Evolutionary conservation across 176 grass and related monocot species (phyloP), one percentile per base, ranked within the genome.

Genomic region (Phragmites australis): DNA sequence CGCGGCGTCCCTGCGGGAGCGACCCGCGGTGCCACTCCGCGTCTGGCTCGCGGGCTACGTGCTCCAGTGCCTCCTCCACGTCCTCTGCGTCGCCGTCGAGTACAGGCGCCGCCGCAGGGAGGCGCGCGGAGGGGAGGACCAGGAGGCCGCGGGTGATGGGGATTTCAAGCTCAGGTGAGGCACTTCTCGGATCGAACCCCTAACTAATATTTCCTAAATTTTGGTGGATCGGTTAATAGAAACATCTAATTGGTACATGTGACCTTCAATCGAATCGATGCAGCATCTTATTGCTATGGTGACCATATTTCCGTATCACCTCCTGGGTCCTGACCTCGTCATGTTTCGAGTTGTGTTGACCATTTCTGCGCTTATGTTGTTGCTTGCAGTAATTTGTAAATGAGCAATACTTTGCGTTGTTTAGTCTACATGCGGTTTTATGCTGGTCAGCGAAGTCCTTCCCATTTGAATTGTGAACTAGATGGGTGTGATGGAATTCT

Each of bases 21-120:
- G 9, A 1, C 91, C 91, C 41, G 21, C 85, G 9, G 75, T 85
- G 21, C 91, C 91, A 27, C 88, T 90, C 49, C 85, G 91, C 43
- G 19, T 82, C 42, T 93, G 91, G 91, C 29, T 93, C 68, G 84
- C 63, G 0, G 91, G 91, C 0, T 93, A 93, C 69, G 81, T 80
- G 57, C 72, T 93, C 45, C 91, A 93, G 81, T 90, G 87, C 65
- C 58, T 93, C 50, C 65, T 93, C 50, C 91, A 93, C 57, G 65
- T 85, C 57, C 84, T 93, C 57, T 90, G 91, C 75, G 91, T 93
- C 26, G 65, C 72, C 42, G 68, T 93, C 47, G 88, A 90, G 81
- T 93, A 90, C 73, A 86, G 65, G 72, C 78, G 84, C 7, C 86
- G 91, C 0, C 54, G 88, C 13, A 68, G 75, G 37, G 76, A 52